Conservation (phyloP, 495 filamentous ascomycete genomes). For the Hyaloscypha finlandica region DNA sequence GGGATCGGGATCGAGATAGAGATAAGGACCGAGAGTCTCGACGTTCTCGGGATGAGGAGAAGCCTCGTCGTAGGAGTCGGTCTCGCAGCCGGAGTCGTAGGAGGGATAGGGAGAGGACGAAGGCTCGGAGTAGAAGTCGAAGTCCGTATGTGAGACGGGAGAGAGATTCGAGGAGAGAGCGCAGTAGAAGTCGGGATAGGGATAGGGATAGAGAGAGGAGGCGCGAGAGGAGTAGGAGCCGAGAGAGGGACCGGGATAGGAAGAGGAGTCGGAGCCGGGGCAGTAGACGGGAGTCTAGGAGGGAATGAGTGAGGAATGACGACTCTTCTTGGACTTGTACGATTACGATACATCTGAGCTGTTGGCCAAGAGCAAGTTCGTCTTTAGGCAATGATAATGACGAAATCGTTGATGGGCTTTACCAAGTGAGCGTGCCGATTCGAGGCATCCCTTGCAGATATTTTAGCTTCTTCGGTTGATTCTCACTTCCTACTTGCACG, state of each 20-base stretch:
- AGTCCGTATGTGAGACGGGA: constrained; percentile 31
- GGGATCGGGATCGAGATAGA: constrained; percentile 40
- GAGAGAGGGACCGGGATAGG: constrained; percentile 19
- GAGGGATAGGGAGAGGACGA: constrained; percentile 41
- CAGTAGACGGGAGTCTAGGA: constrained; percentile 14
- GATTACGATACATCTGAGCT: too few relatives aligned
- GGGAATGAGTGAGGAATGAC: constrained; percentile 2
- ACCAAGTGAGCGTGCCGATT: too few relatives aligned
- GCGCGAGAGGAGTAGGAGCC: constrained; percentile 32
- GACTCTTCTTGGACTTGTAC: too few relatives aligned
- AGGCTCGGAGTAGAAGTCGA: constrained; percentile 43
- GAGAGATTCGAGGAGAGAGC: constrained; percentile 35
- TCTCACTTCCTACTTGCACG: too few relatives aligned
- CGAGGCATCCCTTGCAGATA: too few relatives aligned
- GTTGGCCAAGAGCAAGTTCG: too few relatives aligned
- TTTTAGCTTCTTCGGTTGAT: too few relatives aligned
- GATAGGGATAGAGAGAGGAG: constrained; percentile 43
- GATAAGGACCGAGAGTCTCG: constrained; percentile 25
- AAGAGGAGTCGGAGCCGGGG: constrained; percentile 21
- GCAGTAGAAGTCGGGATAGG: constrained; percentile 42
- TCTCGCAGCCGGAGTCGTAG: constrained; percentile 17
- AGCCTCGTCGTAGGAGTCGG: constrained; percentile 17
- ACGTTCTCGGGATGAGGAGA: constrained; percentile 19
- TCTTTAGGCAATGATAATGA: too few relatives aligned
- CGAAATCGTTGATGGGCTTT: too few relatives aligned